Base-by-base conservation (phyloP, 2,329 filamentous ascomycete genomes). In the Colletotrichum cuscutae region DNA sequence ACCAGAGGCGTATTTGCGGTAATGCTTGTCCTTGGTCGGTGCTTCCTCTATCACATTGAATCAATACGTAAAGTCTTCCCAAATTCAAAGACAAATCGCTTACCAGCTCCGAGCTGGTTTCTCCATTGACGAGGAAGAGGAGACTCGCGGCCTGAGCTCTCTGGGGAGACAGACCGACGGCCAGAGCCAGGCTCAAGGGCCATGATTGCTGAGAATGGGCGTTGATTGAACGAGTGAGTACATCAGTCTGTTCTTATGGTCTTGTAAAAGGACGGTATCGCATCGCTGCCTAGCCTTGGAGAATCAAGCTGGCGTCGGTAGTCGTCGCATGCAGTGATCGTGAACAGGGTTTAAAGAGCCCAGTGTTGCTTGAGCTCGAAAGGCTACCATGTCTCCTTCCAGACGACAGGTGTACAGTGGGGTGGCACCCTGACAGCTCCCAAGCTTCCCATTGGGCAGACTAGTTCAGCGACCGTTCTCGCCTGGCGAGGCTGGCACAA, bases 1-100 rank as follows among this genome's bases (percentile, higher is more conserved):
- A 71, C 91, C 93, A 61, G 92, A 90, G 57, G 95, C 95, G 90
- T 98, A 99, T 82, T 95, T 93, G 76, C 95, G 94, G 81, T 94
- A 96, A 65, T 88, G 82, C 81, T 92, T 92, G 82, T 92, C 91
- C 81, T 90, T 91, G 56, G 83, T 84, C 15, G 85, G 85, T 62
- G 83, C 76, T 61, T 89, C 90, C 81, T 94, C 87, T 90, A 71
- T 30, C 24, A 1, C 35, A 57, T 75, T 75, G 71, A 67, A 74
- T 71, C 49, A 35, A 22, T 49, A 66, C 42, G 26, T 28, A 19
- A n/a, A 6, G 26, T 62, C 11, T 35, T 35, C 32, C 69, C 76
- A 30, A 35, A 9, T 32, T 7, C 13, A 57, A 46, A 11, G 37
- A 9, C 19, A 11, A 26, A 42, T 28, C 57, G 80, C 89, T 81